Evolutionary conservation across 2,329 filamentous ascomycete species (phyloP).

Genomic region (Achaetomium macrosporum): DNA sequence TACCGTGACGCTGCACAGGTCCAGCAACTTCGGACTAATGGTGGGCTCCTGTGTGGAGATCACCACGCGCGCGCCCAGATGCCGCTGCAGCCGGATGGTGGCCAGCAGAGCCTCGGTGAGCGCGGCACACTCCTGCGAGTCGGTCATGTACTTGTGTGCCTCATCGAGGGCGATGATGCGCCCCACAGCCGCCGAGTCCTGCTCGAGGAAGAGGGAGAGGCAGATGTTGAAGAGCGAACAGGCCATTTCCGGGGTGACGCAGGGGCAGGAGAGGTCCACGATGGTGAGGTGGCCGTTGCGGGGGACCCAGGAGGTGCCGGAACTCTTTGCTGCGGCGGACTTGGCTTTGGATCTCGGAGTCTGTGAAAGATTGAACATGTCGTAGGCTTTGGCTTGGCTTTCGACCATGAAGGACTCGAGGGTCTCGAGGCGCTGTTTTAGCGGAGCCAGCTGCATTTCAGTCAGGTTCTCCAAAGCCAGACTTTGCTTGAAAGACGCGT

Average conservation of each 20-base stretch:
- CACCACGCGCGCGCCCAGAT: slow-evolving; percentile 59
- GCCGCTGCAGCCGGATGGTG: slow-evolving; percentile 64
- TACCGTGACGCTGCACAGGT: slow-evolving; percentile 65
- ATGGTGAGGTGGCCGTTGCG: slow-evolving; percentile 34
- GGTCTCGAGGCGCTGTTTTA: slow-evolving; percentile 55
- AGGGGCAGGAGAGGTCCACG: slow-evolving; percentile 64
- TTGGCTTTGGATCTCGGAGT: neutral
- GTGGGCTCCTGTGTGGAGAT: slow-evolving; percentile 76
- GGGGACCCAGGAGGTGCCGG: slow-evolving; percentile 28
- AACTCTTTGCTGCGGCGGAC: neutral
- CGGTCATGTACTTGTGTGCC: slow-evolving; percentile 70
- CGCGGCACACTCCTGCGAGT: slow-evolving; percentile 45
- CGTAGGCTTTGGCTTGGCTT: slow-evolving; percentile 20
- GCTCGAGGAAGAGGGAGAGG: slow-evolving; percentile 58
- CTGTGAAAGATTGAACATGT: slow-evolving; percentile 6
- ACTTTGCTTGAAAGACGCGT: slow-evolving; percentile 41
- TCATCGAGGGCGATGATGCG: slow-evolving; percentile 67
- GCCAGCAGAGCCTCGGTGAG: slow-evolving; percentile 59
- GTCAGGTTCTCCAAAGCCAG: slow-evolving; percentile 38
- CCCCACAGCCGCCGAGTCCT: slow-evolving; percentile 39
- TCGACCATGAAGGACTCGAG: slow-evolving; percentile 57
- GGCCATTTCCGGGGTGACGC: slow-evolving; percentile 58
- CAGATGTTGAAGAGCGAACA: slow-evolving; percentile 70
- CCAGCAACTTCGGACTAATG: slow-evolving; percentile 60
- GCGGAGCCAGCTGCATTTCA: slow-evolving; percentile 44